Conservation (phyloP, 2,329 filamentous ascomycete genomes). For the Pochonia chlamydosporia region DNA sequence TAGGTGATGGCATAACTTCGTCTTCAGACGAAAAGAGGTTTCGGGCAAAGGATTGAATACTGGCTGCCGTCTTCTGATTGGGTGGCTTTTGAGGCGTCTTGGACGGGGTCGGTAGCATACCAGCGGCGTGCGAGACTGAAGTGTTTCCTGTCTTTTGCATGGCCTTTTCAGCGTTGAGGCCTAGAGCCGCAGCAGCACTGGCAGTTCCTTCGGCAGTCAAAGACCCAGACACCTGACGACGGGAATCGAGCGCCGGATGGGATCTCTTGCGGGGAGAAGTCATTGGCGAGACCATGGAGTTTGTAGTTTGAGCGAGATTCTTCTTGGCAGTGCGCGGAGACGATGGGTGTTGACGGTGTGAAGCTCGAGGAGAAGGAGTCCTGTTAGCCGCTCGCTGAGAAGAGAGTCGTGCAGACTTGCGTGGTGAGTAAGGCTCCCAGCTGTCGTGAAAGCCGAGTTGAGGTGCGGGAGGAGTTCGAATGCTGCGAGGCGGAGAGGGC, state of each 20-base stretch:
- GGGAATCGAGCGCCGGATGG: constrained; percentile 38
- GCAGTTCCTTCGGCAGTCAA: constrained; percentile 38
- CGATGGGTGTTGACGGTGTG: constrained; percentile 24
- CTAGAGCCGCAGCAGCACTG: constrained; percentile 37
- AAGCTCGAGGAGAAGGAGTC: constrained; percentile 48
- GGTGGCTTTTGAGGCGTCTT: constrained; percentile 69
- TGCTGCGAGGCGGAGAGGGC: constrained; percentile 51
- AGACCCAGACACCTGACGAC: constrained; percentile 39
- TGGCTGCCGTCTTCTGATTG: constrained; percentile 42
- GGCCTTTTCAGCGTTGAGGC: constrained; percentile 22
- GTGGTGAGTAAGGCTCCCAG: constrained; percentile 68
- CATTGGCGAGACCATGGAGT: constrained; percentile 35
- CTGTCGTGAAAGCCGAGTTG: constrained; percentile 60
- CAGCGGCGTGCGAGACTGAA: constrained; percentile 29
- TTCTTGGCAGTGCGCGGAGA: constrained; percentile 29
- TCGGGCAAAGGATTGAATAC: constrained; percentile 50
- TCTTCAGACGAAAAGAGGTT: constrained; percentile 57
- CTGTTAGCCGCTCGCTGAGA: constrained; percentile 44
- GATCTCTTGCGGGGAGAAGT: constrained; percentile 47
- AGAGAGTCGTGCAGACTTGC: constrained; percentile 62
- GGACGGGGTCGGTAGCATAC: constrained; percentile 69
- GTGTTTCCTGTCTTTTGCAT: constrained; percentile 19
- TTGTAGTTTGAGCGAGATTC: constrained; percentile 18
- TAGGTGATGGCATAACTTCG: constrained; percentile 53
- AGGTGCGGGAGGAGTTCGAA: constrained; percentile 65